Evolutionary conservation across 805 yeast species (phyloP), one percentile per base, ranked within the genome.

Genomic region (Vanderwaltozyma verrucispora): DNA sequence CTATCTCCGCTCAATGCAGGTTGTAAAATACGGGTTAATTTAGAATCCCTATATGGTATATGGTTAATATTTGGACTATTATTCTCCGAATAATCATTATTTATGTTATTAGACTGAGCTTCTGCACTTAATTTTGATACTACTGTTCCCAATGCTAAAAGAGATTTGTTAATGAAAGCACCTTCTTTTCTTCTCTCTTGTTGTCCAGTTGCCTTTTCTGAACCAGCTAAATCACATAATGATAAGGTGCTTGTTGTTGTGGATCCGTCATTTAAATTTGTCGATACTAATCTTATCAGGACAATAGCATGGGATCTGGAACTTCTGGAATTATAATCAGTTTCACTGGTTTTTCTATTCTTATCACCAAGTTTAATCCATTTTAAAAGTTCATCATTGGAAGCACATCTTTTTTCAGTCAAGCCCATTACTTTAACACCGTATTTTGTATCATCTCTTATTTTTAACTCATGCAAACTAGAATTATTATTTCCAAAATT

Each of bases 151-250:
- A 89, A 69, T 0, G 97, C 94, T 36, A 89, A 66, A 30, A 89
- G 68, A 0, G 96, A 88, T 56, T 87, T 87, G 64, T 89, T 89
- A 55, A 89, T 89, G 54, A 69, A 92, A 0, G 96, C 74, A 17
- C 97, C 98, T 63, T 89, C 98, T 58, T 87, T 85, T 38, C 96
- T 67, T 49, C 97, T 71, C 53, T 85, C 96, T 1, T 67, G 60
- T 39, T 64, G 65, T 1, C 56, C 55, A 1, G 83, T 68, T 0
- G 94, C 95, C 36, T 82, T 72, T 60, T 89, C 98, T n/a, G 95
- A 82, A 21, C 98, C 98, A 0, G 98, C 98, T 51, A 89, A 70
- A 62, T 89, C 98, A 64, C 97, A 89, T 39, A 89, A 67, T 25
- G 89, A 84, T 24, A 89, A 71, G 0, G 86, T 77, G 26, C 87